Evolutionary conservation across 2,329 filamentous ascomycete species (phyloP).

Genomic region (Cercospora brassicicola): DNA sequence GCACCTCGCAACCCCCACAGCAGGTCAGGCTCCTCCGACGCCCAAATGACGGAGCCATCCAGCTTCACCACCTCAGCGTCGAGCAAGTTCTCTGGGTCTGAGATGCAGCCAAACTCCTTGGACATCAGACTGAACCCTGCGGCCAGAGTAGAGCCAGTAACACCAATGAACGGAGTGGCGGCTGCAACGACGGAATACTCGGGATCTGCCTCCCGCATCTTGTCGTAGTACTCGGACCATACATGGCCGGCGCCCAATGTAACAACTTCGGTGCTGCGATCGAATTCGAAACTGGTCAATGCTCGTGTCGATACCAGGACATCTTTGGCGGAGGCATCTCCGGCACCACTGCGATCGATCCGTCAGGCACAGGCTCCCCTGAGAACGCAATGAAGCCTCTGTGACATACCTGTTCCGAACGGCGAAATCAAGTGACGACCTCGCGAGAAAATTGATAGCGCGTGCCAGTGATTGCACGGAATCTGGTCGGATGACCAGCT

Average conservation of each 20-base stretch:
- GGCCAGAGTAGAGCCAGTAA: slow-evolving; percentile 4
- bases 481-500: background rate
- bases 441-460: slow-evolving; percentile 1
- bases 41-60: slow-evolving; percentile 11
- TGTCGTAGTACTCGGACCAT: slow-evolving; percentile 10
- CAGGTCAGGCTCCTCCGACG: slow-evolving; percentile 1
- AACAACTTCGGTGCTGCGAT: slow-evolving; percentile 5
- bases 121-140: slow-evolving; percentile 12
- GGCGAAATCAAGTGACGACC: slow-evolving; percentile 2
- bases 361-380: background rate
- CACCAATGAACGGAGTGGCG: slow-evolving; percentile 6
- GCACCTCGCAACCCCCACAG: slow-evolving; percentile 5
- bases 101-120: slow-evolving; percentile 10
- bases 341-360: background rate
- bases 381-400: background rate
- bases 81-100: slow-evolving; percentile 12
- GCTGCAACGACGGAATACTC: slow-evolving; percentile 8
- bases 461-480: background rate
- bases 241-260: slow-evolving; percentile 1
- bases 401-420: background rate
- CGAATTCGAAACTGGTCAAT: slow-evolving; percentile 4
- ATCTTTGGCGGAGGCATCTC: slow-evolving; percentile 5
- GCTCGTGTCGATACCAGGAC: slow-evolving; percentile 1
- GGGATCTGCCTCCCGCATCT: slow-evolving; percentile 4
- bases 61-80: slow-evolving; percentile 13